Percentiles rank a stretch among this genome's conserved stretches.
phyloP scores from a whole-genome alignment of 305 asterid genomes.

The Nicotiana rustica region DNA sequence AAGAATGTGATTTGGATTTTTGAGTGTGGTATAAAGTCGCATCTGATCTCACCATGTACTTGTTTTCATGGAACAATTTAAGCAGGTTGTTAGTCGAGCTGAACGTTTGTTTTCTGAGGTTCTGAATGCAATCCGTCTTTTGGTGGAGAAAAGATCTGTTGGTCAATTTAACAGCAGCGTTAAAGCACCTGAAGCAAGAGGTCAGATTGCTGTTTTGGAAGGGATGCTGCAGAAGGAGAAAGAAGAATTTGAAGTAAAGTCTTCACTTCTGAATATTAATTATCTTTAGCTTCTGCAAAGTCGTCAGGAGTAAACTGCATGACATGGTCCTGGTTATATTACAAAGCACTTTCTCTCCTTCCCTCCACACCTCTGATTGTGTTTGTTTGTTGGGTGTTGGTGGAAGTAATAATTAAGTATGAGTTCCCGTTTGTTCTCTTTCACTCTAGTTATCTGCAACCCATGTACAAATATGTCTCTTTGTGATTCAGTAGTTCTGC shows the following conservation, averaged over 20 bases:
- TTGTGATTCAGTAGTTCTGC: slow-evolving; percentile 20
- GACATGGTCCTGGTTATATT: slow-evolving; percentile 15
- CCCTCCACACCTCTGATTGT: slow-evolving; percentile 2
- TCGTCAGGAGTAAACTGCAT: not conserved
- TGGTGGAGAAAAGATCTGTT: slow-evolving; percentile 57
- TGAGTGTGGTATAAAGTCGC: slow-evolving; percentile 31
- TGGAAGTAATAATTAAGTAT: not conserved
- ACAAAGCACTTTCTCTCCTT: slow-evolving; percentile 28
- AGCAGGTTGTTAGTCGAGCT: slow-evolving; percentile 78
- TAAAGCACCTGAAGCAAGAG: slow-evolving; percentile 60
- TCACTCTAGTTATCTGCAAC: not conserved
- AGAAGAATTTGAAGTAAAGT: slow-evolving; percentile 78
- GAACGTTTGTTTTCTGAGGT: slow-evolving; percentile 91
- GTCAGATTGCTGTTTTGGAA: slow-evolving; percentile 69
- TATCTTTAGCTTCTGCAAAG: slow-evolving; percentile 8
- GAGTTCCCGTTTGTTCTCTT: not conserved
- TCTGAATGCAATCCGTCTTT: slow-evolving; percentile 62
- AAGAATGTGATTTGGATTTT: slow-evolving; percentile 27
- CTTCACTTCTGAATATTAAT: slow-evolving; percentile 6
- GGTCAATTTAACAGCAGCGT: slow-evolving; percentile 40
- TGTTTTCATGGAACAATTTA: slow-evolving; percentile 38
- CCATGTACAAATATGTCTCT: not conserved
- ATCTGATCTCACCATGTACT: slow-evolving; percentile 36
- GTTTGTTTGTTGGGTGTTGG: slow-evolving; percentile 22
- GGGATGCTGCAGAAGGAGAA: slow-evolving; percentile 81